Evolutionary conservation across 306 rosid species (phyloP), one percentile per base, ranked within the genome.

Genomic region (Ormosia semicastrata): DNA sequence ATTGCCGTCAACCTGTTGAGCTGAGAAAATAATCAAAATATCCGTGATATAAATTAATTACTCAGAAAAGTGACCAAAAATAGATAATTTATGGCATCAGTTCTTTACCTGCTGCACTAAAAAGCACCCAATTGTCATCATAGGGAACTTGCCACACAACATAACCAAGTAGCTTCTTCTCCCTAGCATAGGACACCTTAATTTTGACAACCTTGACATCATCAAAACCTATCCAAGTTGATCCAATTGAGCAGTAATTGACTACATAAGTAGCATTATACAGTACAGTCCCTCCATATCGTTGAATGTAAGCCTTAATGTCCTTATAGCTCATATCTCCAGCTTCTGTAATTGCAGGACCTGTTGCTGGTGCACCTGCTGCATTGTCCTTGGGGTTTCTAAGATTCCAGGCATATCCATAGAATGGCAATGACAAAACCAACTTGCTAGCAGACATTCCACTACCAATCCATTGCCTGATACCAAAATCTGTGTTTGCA

Each of bases 141-240:
- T 70, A 0, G 5, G 78, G 10, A 32, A 87, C 46, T n/a, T 79
- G 67, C 78, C 80, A 85, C 33, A 41, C 81, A 85, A 3, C 4
- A 6, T 79, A 88, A 36, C 90, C 88, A 57, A 40, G 85, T 24
- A 88, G 52, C 14, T 46, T 66, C 46, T 60, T 80, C 65, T 82
- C 75, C 75, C 59, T 88, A 8, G 85, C 90, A 39, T 87, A 87
- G 32, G 88, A 68, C 3, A 87, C 87, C 73, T 85, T 87, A 3
- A 11, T 37, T 54, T 24, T 40, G 24, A 87, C 43, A 17, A 14
- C 73, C 29, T 78, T 72, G 6, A 60, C 85, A 71, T 79, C 88
- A 79, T 87, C 90, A 75, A 74, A 85, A 8, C 67, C 71, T 2
- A 87, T 74, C 90, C 90, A 87, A 57, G 10, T 54, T 30, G 86